These are phyloP conservation scores for Sphagnum fallax DNA, from an alignment of 228 moss, liverwort and hornwort genomes.

Conservation along the genomic window DNA sequence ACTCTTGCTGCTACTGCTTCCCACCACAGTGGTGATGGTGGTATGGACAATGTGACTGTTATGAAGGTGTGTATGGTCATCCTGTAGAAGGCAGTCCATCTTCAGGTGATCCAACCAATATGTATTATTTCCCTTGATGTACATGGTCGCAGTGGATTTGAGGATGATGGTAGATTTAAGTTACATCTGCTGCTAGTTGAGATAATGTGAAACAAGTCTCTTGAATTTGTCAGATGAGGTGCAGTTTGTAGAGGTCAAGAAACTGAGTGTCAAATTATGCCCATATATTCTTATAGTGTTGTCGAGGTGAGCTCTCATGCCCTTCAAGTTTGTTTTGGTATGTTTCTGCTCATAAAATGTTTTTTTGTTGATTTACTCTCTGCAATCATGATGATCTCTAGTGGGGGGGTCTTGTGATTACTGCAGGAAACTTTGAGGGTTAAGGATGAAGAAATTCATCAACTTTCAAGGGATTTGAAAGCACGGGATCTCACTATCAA, in stretches of 20 bases:
- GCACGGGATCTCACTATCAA: slow-evolving; percentile 68
- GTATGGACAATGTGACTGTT: slow-evolving; percentile 38
- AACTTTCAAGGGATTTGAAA: slow-evolving; percentile 62
- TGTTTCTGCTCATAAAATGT: too few relatives aligned
- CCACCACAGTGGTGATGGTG: slow-evolving; percentile 7
- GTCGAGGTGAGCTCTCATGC: too few relatives aligned
- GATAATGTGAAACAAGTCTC: not conserved
- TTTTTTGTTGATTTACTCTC: too few relatives aligned
- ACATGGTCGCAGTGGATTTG: too few relatives aligned
- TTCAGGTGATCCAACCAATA: too few relatives aligned
- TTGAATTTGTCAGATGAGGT: too few relatives aligned
- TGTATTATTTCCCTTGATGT: too few relatives aligned
- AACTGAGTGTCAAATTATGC: too few relatives aligned
- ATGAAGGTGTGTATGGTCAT: slow-evolving; percentile 43
- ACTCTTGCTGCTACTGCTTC: slow-evolving; percentile 11
- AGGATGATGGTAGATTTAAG: not conserved
- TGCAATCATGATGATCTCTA: too few relatives aligned
- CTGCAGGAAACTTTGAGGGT: slow-evolving; percentile 67
- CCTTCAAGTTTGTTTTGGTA: too few relatives aligned
- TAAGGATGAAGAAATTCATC: slow-evolving; percentile 75
- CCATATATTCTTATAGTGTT: too few relatives aligned
- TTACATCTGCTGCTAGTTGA: not conserved
- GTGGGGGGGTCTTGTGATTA: not conserved
- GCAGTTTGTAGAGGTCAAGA: too few relatives aligned
- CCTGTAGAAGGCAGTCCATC: not conserved